Conservation (phyloP, 768 basidiomycete genomes). For the Cyclocybe aegerita region DNA sequence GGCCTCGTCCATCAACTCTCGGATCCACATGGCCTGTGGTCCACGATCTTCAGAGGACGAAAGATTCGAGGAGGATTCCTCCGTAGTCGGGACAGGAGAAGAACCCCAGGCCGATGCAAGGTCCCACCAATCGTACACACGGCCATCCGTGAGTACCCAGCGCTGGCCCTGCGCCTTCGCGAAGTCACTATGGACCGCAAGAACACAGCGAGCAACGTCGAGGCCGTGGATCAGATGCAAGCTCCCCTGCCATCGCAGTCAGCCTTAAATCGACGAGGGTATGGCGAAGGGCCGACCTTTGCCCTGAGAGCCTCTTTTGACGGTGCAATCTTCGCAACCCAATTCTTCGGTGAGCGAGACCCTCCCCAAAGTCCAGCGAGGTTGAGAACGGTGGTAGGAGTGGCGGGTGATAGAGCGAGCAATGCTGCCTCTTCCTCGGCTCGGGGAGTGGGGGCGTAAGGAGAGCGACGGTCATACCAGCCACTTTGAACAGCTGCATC, state of each 20-base stretch:
- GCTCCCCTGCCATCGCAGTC: constrained; percentile 39
- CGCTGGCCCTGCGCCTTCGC: constrained; percentile 46
- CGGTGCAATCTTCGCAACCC: constrained; percentile 52
- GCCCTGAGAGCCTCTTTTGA: constrained; percentile 50
- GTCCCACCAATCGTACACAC: constrained; percentile 72
- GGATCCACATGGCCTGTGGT: constrained; percentile 52
- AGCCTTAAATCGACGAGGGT: background rate
- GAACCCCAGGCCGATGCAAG: constrained; percentile 55
- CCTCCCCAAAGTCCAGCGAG: constrained; percentile 68
- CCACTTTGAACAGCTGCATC: constrained; percentile 9
- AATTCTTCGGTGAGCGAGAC: constrained; percentile 44
- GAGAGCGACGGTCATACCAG: constrained; percentile 57
- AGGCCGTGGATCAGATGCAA: constrained; percentile 62
- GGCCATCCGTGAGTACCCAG: constrained; percentile 55
- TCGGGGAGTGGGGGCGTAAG: constrained; percentile 41
- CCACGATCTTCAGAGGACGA: constrained; percentile 21
- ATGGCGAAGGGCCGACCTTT: constrained; percentile 35
- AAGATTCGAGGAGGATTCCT: background rate
- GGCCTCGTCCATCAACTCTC: constrained; percentile 55
- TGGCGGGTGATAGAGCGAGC: constrained; percentile 36
- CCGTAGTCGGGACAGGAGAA: background rate
- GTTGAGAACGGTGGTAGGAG: constrained; percentile 56
- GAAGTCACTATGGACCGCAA: constrained; percentile 53
- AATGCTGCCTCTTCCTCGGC: constrained; percentile 56
- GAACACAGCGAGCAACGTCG: constrained; percentile 58